These are phyloP conservation scores for Casaregolazyma suthepensis DNA, from an alignment of 1,139 yeast genomes.

Conservation along the genomic window DNA sequence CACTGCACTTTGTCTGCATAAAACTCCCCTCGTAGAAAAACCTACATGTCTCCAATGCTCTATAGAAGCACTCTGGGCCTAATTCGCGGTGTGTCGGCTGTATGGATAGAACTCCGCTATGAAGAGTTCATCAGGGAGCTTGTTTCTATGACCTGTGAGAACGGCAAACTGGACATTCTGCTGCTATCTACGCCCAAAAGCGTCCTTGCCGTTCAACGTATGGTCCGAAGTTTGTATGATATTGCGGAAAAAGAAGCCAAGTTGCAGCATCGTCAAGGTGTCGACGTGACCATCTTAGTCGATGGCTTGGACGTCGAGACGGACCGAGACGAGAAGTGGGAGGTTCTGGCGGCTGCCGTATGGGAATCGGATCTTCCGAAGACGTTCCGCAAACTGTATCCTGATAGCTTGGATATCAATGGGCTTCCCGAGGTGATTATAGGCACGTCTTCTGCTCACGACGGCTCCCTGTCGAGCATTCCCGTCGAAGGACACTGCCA, in stretches of 20 bases:
- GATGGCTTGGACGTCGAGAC: conserved; percentile 29
- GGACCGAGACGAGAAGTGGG: conserved; percentile 30
- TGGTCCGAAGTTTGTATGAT: conserved; percentile 28
- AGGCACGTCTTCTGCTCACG: conserved; percentile 11
- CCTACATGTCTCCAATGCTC: conserved; percentile 19
- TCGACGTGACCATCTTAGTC: conserved; percentile 33
- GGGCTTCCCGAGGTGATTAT: conserved; percentile 27
- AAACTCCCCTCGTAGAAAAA: neutral
- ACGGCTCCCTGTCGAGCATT: neutral
- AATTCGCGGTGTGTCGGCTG: conserved; percentile 22
- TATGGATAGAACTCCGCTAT: conserved; percentile 19
- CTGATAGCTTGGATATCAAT: conserved; percentile 20
- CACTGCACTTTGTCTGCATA: neutral
- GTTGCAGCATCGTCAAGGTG: conserved; percentile 19
- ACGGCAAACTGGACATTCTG: conserved; percentile 32
- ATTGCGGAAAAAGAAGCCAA: conserved; percentile 22
- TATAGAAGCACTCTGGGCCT: conserved; percentile 25
- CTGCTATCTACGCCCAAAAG: conserved; percentile 27
- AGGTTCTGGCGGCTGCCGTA: conserved; percentile 29
- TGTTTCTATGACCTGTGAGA: conserved; percentile 26
- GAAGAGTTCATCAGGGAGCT: conserved; percentile 24
- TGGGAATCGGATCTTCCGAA: conserved; percentile 22
- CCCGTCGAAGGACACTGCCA: neutral
- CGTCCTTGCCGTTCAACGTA: conserved; percentile 27
- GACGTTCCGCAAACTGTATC: conserved; percentile 24